phyloP scores from a whole-genome alignment of 2,329 filamentous ascomycete genomes.

The Claviceps digitariae region DNA sequence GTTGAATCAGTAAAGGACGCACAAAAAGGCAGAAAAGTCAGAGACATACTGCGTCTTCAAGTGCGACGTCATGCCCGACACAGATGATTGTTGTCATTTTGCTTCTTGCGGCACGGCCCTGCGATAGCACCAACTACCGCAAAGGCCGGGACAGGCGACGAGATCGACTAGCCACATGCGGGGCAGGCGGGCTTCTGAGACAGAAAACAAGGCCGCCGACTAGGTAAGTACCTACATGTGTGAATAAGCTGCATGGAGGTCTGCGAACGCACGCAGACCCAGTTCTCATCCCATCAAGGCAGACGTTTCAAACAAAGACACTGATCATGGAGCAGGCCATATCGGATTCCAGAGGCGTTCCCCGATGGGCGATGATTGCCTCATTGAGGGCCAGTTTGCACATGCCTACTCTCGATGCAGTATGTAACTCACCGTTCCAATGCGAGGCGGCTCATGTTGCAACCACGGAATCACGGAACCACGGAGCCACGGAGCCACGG shows the following conservation, averaged over 20 bases:
- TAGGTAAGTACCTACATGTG: not conserved
- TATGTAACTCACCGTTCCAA: too few species aligned
- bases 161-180: not conserved
- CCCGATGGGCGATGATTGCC: not conserved
- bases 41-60: not conserved
- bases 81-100: not conserved
- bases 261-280: not conserved
- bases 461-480: not conserved
- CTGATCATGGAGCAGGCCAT: not conserved
- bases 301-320: not conserved
- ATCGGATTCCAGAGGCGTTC: not conserved
- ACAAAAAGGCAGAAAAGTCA: not conserved
- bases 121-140: not conserved
- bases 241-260: not conserved
- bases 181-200: not conserved
- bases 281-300: too few species aligned
- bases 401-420: not conserved
- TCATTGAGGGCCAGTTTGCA: not conserved
- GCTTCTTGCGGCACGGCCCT: slow-evolving; percentile 1
- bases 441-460: not conserved
- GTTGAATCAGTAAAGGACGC: too few species aligned
- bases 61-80: not conserved
- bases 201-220: not conserved
- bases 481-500: not conserved
- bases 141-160: not conserved